Percentiles rank a stretch among this genome's conserved stretches.
phyloP scores from a whole-genome alignment of 352 stramenopile genomes.

The Pythium sukuiense region DNA sequence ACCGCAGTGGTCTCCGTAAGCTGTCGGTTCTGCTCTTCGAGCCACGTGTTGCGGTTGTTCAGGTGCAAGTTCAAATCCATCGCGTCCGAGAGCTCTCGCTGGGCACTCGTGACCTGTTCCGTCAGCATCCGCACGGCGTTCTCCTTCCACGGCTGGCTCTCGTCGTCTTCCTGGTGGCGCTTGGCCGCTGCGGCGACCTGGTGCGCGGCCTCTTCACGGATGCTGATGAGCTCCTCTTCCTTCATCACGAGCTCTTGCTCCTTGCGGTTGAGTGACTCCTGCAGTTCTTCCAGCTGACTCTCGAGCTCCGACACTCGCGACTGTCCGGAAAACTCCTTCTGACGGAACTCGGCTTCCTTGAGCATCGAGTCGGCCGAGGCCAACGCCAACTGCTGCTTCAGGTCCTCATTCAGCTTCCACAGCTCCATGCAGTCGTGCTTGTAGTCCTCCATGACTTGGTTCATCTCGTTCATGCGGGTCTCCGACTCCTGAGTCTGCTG shows the following conservation, averaged over 20 bases:
- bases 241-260: conserved; percentile 57
- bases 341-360: conserved; percentile 54
- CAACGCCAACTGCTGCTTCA: conserved; percentile 72
- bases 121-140: conserved; percentile 65
- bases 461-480: conserved; percentile 29
- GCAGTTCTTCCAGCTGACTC: conserved; percentile 54
- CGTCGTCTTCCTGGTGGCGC: conserved; percentile 21
- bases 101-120: conserved; percentile 64
- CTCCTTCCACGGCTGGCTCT: conserved; percentile 40
- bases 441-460: conserved; percentile 68
- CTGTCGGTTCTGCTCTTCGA: conserved; percentile 71
- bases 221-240: conserved; percentile 43
- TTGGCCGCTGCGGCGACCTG: conserved; percentile 22
- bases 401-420: conserved; percentile 76
- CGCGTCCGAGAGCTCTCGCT: conserved; percentile 76
- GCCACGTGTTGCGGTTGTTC: conserved; percentile 74
- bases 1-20: conserved; percentile 22
- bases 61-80: conserved; percentile 84
- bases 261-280: conserved; percentile 36
- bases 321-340: conserved; percentile 58
- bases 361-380: conserved; percentile 56
- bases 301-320: conserved; percentile 57
- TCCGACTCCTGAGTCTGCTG: conserved; percentile 34
- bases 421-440: conserved; percentile 80
- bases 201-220: conserved; percentile 28